These are phyloP conservation scores for Coleophoma eucalyptorum DNA, from an alignment of 2,329 filamentous ascomycete genomes.

Conservation along the genomic window DNA sequence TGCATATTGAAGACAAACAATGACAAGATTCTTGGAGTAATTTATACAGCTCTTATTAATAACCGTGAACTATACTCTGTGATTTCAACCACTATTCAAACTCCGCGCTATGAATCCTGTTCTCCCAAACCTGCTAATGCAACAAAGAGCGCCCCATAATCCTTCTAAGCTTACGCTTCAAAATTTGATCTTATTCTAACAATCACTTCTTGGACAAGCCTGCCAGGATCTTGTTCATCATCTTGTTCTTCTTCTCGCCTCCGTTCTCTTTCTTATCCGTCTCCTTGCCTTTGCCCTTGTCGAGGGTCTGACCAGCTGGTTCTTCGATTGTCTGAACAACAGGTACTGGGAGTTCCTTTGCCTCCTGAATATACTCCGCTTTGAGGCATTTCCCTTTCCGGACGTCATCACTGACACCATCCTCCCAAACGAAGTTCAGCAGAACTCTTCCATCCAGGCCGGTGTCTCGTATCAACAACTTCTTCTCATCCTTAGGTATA, in stretches of 20 bases:
- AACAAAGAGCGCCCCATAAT: not conserved
- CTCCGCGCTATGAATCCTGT: not conserved
- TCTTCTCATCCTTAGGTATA: slow-evolving; percentile 37
- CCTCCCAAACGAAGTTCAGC: slow-evolving; percentile 73
- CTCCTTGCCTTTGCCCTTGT: slow-evolving; percentile 25
- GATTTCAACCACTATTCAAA: not conserved
- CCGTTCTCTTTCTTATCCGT: slow-evolving; percentile 24
- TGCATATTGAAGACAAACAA: too few species aligned
- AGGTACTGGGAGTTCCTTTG: slow-evolving; percentile 63
- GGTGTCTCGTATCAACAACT: slow-evolving; percentile 67
- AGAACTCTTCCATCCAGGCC: slow-evolving; percentile 68
- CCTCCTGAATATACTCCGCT: slow-evolving; percentile 51
- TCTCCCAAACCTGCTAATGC: not conserved
- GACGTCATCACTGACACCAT: slow-evolving; percentile 51
- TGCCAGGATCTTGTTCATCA: slow-evolving; percentile 15
- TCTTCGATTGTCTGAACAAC: slow-evolving; percentile 41
- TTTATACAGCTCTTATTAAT: too few species aligned
- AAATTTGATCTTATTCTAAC: too few species aligned
- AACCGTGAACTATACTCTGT: too few species aligned
- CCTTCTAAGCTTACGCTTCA: too few species aligned
- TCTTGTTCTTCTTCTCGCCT: slow-evolving; percentile 31
- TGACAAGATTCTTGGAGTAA: too few species aligned
- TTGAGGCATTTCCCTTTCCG: slow-evolving; percentile 38
- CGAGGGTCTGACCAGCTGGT: slow-evolving; percentile 33
- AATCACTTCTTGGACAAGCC: slow-evolving; percentile 26